A percentile compares a stretch with the other conserved stretches of the same genome.
These are phyloP conservation scores for Acacia melanoxylon DNA, from an alignment of 306 rosid species.

Conservation along the genomic window DNA sequence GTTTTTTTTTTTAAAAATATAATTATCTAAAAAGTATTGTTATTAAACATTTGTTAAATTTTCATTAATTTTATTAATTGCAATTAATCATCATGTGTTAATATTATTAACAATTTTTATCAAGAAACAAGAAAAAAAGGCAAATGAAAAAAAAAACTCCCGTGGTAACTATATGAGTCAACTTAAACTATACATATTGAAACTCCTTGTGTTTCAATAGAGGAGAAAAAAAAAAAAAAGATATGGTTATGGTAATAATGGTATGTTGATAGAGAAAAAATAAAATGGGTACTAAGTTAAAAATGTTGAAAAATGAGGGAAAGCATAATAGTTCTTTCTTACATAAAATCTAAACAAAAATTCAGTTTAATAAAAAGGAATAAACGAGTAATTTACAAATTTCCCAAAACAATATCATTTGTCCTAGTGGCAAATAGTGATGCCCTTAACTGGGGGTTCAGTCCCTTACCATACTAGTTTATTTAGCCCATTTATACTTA, in stretches of 20 bases:
- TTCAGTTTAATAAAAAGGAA: neutral
- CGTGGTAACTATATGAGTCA: neutral
- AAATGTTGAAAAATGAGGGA: neutral
- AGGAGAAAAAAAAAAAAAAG: too few species aligned
- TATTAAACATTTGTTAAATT: neutral
- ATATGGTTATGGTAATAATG: neutral
- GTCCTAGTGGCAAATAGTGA: too few species aligned
- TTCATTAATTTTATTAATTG: neutral
- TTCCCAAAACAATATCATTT: neutral
- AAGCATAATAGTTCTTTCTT: neutral
- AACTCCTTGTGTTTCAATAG: neutral
- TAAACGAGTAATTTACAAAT: neutral
- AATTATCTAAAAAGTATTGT: neutral
- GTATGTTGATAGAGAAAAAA: neutral
- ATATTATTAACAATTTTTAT: too few species aligned
- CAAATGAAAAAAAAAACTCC: too few species aligned
- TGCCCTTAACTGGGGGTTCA: too few species aligned
- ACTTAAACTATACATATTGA: neutral
- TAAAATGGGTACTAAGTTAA: neutral
- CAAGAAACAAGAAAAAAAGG: too few species aligned
- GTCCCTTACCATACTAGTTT: too few species aligned
- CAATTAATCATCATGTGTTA: neutral
- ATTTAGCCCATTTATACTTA: too few species aligned
- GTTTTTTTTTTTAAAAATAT: neutral
- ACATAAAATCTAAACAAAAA: neutral